These are phyloP conservation scores for Sisymbrium irio DNA, from an alignment of 345 rosid genomes.

Conservation along the genomic window DNA sequence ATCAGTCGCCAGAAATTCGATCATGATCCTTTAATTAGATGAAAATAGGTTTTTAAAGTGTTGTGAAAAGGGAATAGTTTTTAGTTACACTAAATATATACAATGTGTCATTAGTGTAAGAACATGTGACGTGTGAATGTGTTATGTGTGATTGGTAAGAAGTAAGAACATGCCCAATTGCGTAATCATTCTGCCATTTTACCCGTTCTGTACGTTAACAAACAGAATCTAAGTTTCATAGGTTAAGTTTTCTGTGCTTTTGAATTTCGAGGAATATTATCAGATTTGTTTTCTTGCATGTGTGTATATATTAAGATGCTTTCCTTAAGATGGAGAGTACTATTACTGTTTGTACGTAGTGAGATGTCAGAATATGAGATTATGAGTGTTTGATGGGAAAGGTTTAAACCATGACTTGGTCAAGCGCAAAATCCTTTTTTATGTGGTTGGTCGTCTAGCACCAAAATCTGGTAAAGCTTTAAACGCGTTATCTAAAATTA, in stretches of 20 bases:
- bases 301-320: not conserved
- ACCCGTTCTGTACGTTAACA: not conserved
- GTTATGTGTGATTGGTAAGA: not conserved
- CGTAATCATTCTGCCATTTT: not conserved
- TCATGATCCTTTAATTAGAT: not conserved
- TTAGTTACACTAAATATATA: not conserved
- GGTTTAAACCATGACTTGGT: not conserved
- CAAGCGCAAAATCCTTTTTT: not conserved
- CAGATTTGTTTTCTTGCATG: not conserved
- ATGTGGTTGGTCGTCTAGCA: not conserved
- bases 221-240: not conserved
- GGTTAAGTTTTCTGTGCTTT: not conserved
- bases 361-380: not conserved
- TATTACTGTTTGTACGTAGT: not conserved
- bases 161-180: not conserved
- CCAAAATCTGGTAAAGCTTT: not conserved
- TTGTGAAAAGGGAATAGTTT: not conserved
- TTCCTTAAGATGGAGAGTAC: not conserved
- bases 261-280: not conserved
- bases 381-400: constrained; percentile 10
- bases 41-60: not conserved
- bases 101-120: no score
- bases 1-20: not conserved
- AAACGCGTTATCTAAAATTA: constrained; percentile 29
- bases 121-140: no score